Evolutionary conservation across 768 basidiomycete species (phyloP), one percentile per base, ranked within the genome.

Genomic region (Auriscalpium orientale): DNA sequence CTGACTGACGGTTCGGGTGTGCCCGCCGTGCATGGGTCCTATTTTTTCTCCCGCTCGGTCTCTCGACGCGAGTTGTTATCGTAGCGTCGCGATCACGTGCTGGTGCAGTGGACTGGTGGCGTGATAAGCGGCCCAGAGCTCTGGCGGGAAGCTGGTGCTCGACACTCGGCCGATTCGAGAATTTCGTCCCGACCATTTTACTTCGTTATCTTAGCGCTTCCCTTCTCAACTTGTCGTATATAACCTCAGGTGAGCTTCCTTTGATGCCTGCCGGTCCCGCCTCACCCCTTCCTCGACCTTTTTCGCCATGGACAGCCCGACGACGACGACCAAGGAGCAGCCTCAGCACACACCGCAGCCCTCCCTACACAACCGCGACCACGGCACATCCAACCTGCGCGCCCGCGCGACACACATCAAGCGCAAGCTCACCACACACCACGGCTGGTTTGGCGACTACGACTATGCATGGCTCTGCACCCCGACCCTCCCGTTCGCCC

Each of bases 361-460:
- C 38, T 53, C 49, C 36, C 55, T 40, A 16, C 49, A 7, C 33
- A 2, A 49, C 6, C 51, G 22, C 16, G 52, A 18, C 34, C 46
- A 48, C 1, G 48, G 21, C 34, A 46, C 38, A 16, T 28, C 46
- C 18, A 51, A 50, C 49, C 20, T 64, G 2, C 59, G 60, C 6
- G 46, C 60, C 6, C 47, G 59, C 16, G 57, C 58, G 12, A 34
- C 55, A 21, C 53, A 53, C 18, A 37, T 72, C 35, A 64, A 62
- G 13, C 64, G 54, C 43, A 79, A 78, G 65, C 34, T 79, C 47
- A 76, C 77, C 6, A 78, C 79, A 2, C 72, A 69, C 58, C 71
- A 84, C 46, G 89, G 89, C 8, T 92, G 90, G 90, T 56, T 91
- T n/a, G 90, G 90, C 0, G 85, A 86, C 66, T 92, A 91, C 65